Evolutionary conservation across 2,329 filamentous ascomycete species (phyloP), one percentile per base, ranked within the genome.

Genomic region (Rhinocladiella similis): DNA sequence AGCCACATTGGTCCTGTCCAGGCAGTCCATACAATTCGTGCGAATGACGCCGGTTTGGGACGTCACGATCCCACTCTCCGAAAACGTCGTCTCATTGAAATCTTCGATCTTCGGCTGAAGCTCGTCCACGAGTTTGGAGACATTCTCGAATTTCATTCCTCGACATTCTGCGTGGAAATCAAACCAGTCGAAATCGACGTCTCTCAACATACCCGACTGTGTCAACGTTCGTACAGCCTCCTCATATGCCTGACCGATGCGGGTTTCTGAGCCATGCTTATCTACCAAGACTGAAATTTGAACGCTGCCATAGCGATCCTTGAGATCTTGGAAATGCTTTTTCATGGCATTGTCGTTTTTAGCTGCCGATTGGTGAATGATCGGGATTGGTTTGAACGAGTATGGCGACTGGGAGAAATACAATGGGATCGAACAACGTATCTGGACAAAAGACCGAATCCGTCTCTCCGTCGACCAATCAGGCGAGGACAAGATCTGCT

Each of bases 21-120:
- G 77, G 66, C 94, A 99, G 69, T 99, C 94, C 94, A 99, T 97
- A 72, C 94, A 99, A 68, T 99, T 99, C 1, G 91, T 97, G 54
- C 94, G 83, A n/a, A 97, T 71, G 5, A 96, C 83, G 1, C 92
- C 92, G 22, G 76, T 79, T 69, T 97, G 92, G 46, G 69, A 71
- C 33, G 73, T 71, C 18, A 73, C 56, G 2, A 75, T 61, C 19
- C 71, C 69, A 16, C 76, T 74, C 27, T 76, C 68, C 7, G 78
- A 72, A 13, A 81, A 70, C 12, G 89, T 81, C 0, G 88, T 91
- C 75, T 89, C 91, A 1, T 89, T 87, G 45, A 88, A 84, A 3
- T 80, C 77, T 42, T 88, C 84, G 10, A 97, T 76, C n/a, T 82
- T 85, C 3, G 80, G 74, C 25, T 82, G 82, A 3, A 97, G 73